These are phyloP conservation scores for Acanthamoeba castellanii DNA, from an alignment of 208 protist species.

Conservation along the genomic window DNA sequence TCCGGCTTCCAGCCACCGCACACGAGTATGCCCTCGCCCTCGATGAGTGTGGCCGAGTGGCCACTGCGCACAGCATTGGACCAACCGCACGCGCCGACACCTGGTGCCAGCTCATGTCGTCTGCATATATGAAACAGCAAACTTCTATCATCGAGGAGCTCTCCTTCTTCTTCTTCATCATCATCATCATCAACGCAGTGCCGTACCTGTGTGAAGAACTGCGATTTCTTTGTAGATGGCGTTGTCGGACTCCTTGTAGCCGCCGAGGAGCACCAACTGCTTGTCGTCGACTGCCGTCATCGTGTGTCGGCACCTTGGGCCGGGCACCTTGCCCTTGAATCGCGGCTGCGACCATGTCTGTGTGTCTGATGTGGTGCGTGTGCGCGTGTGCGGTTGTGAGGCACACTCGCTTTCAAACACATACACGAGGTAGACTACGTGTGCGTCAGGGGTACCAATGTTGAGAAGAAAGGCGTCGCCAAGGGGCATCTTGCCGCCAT, in stretches of 20 bases:
- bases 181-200: not conserved
- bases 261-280: conserved; percentile 34
- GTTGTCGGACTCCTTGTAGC: conserved; percentile 48
- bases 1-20: conserved; percentile 58
- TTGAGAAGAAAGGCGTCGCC: conserved; percentile 41
- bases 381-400: no score
- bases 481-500: conserved; percentile 6
- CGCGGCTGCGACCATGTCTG: not conserved
- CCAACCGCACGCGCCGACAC: not conserved
- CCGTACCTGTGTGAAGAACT: not conserved
- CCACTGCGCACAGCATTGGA: not conserved
- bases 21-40: not conserved
- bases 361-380: not conserved
- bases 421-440: no score
- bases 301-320: not conserved
- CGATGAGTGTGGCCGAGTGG: not conserved
- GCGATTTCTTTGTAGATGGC: conserved; percentile 47
- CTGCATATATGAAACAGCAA: not conserved
- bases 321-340: conserved; percentile 31
- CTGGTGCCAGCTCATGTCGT: conserved; percentile 52
- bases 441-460: not conserved
- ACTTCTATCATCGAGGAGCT: not conserved
- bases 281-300: conserved; percentile 8
- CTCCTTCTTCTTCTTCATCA: no score
- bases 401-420: no score